A percentile compares a stretch with the other conserved stretches of the same genome.
Conservation (phyloP, 2,329 filamentous ascomycete genomes). For the Botrytis aclada region DNA sequence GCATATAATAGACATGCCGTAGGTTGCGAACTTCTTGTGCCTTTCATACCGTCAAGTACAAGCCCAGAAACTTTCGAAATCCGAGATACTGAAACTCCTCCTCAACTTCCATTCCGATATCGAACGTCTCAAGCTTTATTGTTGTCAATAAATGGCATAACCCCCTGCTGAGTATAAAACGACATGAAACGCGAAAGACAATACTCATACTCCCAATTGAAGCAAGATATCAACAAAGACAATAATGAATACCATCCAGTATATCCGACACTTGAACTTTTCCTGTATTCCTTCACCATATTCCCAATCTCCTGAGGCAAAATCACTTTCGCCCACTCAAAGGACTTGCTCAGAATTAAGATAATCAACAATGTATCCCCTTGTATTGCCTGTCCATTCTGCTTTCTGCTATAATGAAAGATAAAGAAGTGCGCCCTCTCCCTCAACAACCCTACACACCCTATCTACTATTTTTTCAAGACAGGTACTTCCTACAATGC, state of each 20-base stretch:
- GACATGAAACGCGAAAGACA: neutral
- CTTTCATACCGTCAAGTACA: neutral
- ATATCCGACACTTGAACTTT: neutral
- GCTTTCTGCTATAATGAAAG: too few relatives aligned
- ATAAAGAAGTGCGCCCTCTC: too few relatives aligned
- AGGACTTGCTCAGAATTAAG: too few relatives aligned
- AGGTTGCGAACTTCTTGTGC: neutral
- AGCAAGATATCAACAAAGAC: neutral
- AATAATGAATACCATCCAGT: neutral
- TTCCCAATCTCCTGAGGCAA: too few relatives aligned
- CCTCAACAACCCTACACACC: too few relatives aligned
- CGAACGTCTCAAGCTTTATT: neutral
- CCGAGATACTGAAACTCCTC: neutral
- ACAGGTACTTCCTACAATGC: neutral
- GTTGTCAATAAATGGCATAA: neutral
- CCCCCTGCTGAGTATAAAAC: neutral
- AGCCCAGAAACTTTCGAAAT: rapidly evolving
- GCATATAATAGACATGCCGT: rapidly evolving
- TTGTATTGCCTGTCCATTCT: too few relatives aligned
- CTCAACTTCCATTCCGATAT: neutral
- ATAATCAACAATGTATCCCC: too few relatives aligned
- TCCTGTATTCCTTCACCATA: too few relatives aligned
- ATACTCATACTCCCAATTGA: neutral
- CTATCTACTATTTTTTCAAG: neutral
- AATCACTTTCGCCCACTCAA: too few relatives aligned